Conservation (phyloP, 345 rosid species). For the Murraya paniculata region DNA sequence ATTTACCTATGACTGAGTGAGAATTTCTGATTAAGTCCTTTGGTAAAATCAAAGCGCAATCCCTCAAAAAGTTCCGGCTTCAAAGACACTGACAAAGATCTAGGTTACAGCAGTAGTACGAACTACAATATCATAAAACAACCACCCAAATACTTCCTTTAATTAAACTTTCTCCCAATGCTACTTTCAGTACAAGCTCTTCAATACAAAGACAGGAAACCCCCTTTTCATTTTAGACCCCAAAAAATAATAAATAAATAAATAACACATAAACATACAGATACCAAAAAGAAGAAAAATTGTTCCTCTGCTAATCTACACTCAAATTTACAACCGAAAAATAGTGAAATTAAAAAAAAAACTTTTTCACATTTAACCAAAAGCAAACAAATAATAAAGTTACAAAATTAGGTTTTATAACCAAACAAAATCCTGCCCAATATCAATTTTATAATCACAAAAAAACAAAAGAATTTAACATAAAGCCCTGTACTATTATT, state of each 20-base stretch:
- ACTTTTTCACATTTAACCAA: background rate
- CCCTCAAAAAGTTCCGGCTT: constrained; percentile 95
- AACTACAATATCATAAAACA: background rate
- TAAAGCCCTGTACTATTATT: background rate
- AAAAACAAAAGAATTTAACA: background rate
- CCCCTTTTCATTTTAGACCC: background rate
- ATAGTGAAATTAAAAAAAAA: background rate
- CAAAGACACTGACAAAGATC: constrained; percentile 72
- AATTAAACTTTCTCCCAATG: background rate
- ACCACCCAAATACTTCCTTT: background rate
- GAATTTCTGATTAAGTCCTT: constrained; percentile 80
- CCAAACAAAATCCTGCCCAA: background rate
- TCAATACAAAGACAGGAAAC: background rate
- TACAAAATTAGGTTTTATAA: background rate
- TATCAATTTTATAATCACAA: background rate
- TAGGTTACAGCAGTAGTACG: background rate
- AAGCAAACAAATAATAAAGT: background rate
- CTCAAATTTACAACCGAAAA: background rate
- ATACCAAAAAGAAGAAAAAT: background rate
- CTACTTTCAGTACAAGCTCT: background rate
- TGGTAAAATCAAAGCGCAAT: constrained; percentile 90
- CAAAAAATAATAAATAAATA: no score
- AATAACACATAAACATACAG: no score
- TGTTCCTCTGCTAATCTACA: background rate
- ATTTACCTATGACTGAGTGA: constrained; percentile 83